A percentile compares a stretch with the other conserved stretches of the same genome.
phyloP scores from a whole-genome alignment of 2,329 filamentous ascomycete genomes.

The Bipolaris oryzae region DNA sequence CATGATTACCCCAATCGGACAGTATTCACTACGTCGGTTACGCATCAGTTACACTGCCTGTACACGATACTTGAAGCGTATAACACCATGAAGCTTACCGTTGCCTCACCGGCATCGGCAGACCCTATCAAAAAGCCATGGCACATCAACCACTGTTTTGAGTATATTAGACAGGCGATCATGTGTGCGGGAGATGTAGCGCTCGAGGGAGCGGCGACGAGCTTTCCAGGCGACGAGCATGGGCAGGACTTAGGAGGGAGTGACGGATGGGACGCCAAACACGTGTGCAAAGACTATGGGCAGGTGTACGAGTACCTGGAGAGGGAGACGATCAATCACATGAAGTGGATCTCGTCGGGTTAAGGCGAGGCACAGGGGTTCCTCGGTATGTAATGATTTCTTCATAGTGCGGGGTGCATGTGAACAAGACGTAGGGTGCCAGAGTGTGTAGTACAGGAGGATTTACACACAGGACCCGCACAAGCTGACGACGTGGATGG shows the following conservation, averaged over 20 bases:
- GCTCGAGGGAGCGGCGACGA: slow-evolving; percentile 41
- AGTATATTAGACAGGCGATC: slow-evolving; percentile 42
- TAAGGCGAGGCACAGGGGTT: not conserved
- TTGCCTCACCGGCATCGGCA: slow-evolving; percentile 10
- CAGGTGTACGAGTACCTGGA: slow-evolving; percentile 42
- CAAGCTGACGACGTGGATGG: not conserved
- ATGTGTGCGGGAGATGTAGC: slow-evolving; percentile 46
- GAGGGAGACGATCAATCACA: slow-evolving; percentile 33
- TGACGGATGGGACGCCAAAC: slow-evolving; percentile 44
- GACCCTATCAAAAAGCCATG: slow-evolving; percentile 39
- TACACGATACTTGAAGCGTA: slow-evolving; percentile 44
- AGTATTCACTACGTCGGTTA: slow-evolving; percentile 43
- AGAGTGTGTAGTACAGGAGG: not conserved
- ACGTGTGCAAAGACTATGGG: slow-evolving; percentile 43
- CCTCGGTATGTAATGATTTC: not conserved
- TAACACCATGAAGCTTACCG: slow-evolving; percentile 32
- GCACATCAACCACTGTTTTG: slow-evolving; percentile 46
- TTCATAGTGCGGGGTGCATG: not conserved
- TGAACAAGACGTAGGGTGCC: not conserved
- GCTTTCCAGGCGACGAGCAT: slow-evolving; percentile 32
- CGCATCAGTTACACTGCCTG: slow-evolving; percentile 44
- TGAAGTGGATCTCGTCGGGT: slow-evolving; percentile 39
- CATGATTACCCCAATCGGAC: slow-evolving; percentile 40
- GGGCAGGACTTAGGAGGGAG: slow-evolving; percentile 42
- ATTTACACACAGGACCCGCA: not conserved